A percentile compares a stretch with the other conserved stretches of the same genome.
phyloP scores from a whole-genome alignment of 2,329 filamentous ascomycete species.

The Pseudocercospora vitis region DNA sequence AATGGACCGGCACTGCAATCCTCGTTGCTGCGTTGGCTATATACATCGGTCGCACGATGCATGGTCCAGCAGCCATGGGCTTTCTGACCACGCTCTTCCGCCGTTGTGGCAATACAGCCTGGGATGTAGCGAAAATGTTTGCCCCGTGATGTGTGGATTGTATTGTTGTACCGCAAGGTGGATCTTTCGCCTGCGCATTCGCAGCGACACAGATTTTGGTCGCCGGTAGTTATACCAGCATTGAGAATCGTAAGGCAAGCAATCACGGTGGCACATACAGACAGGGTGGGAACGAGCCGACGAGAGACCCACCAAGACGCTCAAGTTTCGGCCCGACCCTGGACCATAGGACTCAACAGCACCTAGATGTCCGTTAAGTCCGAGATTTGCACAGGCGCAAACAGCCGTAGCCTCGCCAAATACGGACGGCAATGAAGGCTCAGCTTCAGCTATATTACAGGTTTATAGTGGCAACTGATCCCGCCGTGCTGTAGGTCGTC shows the following conservation, averaged over 20 bases:
- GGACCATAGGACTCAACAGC: background rate
- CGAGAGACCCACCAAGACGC: no score
- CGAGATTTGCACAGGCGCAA: no score
- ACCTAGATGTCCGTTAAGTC: no score
- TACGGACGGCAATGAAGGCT: background rate
- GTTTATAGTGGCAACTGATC: no score
- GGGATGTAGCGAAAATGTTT: conserved; percentile 10
- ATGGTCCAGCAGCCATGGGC: conserved; percentile 7
- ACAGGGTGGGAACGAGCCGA: no score
- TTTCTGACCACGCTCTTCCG: background rate
- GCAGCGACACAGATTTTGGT: background rate
- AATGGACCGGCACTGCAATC: conserved; percentile 56
- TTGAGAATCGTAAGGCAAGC: background rate
- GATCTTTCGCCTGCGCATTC: background rate
- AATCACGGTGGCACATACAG: background rate
- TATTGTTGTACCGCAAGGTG: background rate
- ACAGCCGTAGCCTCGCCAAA: background rate
- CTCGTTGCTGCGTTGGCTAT: conserved; percentile 67
- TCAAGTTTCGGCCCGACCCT: no score
- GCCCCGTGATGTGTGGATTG: background rate
- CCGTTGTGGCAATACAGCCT: background rate
- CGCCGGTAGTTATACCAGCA: background rate
- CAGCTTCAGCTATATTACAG: no score
- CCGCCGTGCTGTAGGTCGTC: no score
- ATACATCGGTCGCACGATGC: conserved; percentile 20